These are phyloP conservation scores for Claviceps quebecensis DNA, from an alignment of 2,329 filamentous ascomycete species.

Conservation along the genomic window DNA sequence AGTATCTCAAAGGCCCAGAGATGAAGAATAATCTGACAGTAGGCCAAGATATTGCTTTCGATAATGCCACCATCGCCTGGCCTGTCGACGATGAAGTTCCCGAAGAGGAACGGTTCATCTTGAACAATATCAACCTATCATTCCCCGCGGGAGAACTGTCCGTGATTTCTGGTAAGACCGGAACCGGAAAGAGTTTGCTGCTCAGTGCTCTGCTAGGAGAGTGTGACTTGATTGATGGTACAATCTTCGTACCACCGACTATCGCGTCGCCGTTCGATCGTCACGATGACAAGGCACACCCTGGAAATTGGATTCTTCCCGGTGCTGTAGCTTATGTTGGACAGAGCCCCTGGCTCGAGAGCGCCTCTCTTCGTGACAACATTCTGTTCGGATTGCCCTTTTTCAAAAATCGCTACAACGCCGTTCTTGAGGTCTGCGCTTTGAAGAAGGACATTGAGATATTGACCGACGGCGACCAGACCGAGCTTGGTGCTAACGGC, in stretches of 20 bases:
- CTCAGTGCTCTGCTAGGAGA: conserved; percentile 64
- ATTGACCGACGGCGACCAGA: conserved; percentile 61
- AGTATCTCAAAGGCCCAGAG: conserved; percentile 55
- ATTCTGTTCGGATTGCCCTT: conserved; percentile 63
- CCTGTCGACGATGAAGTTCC: conserved; percentile 48
- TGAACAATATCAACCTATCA: conserved; percentile 48
- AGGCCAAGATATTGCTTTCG: conserved; percentile 48
- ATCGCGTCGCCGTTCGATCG: conserved; percentile 35
- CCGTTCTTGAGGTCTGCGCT: conserved; percentile 59
- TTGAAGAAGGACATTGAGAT: conserved; percentile 64
- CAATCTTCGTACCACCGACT: conserved; percentile 39
- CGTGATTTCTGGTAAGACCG: conserved; percentile 64
- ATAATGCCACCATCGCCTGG: conserved; percentile 59
- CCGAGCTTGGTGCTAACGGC: conserved; percentile 72
- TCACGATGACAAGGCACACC: conserved; percentile 48
- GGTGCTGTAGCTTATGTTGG: conserved; percentile 60
- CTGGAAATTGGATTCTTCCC: conserved; percentile 53
- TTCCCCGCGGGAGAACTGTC: conserved; percentile 59
- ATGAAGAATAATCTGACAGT: conserved; percentile 39
- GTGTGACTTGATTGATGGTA: conserved; percentile 52
- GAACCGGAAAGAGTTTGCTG: conserved; percentile 64
- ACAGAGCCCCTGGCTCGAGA: conserved; percentile 77
- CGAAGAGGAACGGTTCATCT: conserved; percentile 46
- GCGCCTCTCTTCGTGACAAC: conserved; percentile 64
- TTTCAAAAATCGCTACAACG: conserved; percentile 53